phyloP scores from a whole-genome alignment of 2,329 filamentous ascomycete genomes.

The Fusarium pseudonygamai region DNA sequence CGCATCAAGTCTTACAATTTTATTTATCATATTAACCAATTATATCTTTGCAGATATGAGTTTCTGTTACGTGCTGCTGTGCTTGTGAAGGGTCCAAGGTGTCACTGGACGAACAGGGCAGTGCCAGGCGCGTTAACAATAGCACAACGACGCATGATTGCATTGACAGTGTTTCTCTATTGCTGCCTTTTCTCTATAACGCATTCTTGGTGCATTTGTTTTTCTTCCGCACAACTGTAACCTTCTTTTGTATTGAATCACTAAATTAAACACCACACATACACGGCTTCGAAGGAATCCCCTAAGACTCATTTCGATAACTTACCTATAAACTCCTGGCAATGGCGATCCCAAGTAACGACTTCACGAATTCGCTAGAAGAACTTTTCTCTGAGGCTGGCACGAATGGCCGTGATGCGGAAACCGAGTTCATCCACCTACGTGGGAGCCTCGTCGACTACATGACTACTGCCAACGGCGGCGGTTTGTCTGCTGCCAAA shows the following conservation, averaged over 20 bases:
- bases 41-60: background rate
- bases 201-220: background rate
- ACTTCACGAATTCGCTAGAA: constrained; percentile 28
- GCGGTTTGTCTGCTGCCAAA: constrained; percentile 18
- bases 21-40: background rate
- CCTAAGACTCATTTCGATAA: background rate
- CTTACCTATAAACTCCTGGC: background rate
- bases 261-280: background rate
- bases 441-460: constrained; percentile 20
- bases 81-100: background rate
- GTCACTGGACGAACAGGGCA: background rate
- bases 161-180: background rate
- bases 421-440: constrained; percentile 26
- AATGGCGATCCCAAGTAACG: background rate
- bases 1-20: background rate
- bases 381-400: constrained; percentile 36
- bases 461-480: constrained; percentile 4
- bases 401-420: background rate
- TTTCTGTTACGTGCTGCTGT: background rate
- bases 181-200: background rate
- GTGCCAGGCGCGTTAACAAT: background rate
- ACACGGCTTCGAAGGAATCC: background rate
- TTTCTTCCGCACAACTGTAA: background rate
- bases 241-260: background rate
- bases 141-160: background rate